Conservation (phyloP, 768 basidiomycete genomes). For the Boletus speciosus region DNA sequence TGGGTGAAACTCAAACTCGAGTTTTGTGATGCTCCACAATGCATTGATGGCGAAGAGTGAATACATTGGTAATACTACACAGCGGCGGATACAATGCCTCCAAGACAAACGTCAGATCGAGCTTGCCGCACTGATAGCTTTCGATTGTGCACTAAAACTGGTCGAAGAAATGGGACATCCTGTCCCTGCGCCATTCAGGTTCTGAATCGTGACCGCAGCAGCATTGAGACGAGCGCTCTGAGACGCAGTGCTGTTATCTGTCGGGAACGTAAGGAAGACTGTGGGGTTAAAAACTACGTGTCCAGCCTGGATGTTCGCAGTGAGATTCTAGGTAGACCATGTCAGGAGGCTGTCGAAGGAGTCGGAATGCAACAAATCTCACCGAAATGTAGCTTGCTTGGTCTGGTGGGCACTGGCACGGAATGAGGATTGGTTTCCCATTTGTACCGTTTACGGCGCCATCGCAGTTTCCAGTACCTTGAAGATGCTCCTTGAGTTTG, state of each 20-base stretch:
- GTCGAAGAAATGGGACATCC: slow-evolving; percentile 67
- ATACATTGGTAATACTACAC: background rate
- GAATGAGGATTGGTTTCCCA: slow-evolving; percentile 33
- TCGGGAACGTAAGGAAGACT: slow-evolving; percentile 42
- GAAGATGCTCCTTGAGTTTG: background rate
- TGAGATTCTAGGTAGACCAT: slow-evolving; percentile 27
- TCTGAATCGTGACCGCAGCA: slow-evolving; percentile 65
- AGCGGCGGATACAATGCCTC: background rate
- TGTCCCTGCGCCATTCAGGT: slow-evolving; percentile 59
- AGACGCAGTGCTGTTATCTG: slow-evolving; percentile 36
- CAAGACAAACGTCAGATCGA: slow-evolving; percentile 5
- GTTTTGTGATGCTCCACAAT: no score
- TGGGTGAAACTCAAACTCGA: no score
- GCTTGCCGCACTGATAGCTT: slow-evolving; percentile 16
- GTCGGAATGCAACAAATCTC: background rate
- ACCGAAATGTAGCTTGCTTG: slow-evolving; percentile 27
- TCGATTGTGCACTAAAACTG: slow-evolving; percentile 47
- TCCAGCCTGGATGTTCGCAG: slow-evolving; percentile 40
- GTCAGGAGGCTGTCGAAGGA: background rate
- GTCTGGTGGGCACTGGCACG: slow-evolving; percentile 35
- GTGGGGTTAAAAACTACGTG: slow-evolving; percentile 40
- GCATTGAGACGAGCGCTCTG: slow-evolving; percentile 52
- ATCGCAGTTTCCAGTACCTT: slow-evolving; percentile 38
- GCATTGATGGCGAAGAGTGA: no score
- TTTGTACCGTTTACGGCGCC: slow-evolving; percentile 31